Percentiles rank a stretch among this genome's conserved stretches.
These are phyloP conservation scores for Heterobasidion parviporum DNA, from an alignment of 1,284 basidiomycete genomes.

Conservation along the genomic window DNA sequence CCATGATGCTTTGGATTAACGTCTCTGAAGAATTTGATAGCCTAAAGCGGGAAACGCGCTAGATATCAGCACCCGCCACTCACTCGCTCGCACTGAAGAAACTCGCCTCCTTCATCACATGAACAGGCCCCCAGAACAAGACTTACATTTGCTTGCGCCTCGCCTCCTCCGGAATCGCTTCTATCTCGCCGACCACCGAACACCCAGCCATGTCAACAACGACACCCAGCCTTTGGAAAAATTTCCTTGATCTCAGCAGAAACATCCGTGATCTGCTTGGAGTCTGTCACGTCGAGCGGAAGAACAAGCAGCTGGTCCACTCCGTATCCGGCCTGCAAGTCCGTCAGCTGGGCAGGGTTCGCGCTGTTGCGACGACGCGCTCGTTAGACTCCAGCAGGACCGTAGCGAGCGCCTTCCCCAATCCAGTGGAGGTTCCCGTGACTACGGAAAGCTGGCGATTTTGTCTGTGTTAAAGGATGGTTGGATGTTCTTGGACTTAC, in stretches of 20 bases:
- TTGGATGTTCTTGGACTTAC: neutral
- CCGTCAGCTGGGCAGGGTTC: constrained; percentile 11
- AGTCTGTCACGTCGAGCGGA: constrained; percentile 19
- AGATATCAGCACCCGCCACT: neutral
- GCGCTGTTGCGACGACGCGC: constrained; percentile 18
- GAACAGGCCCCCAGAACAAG: constrained; percentile 26
- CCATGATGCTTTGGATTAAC: constrained; percentile 18
- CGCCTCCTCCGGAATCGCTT: constrained; percentile 22
- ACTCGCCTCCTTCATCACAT: constrained; percentile 16
- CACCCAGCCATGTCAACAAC: constrained; percentile 32
- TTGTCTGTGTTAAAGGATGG: neutral
- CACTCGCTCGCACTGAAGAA: neutral
- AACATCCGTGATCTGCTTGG: constrained; percentile 19
- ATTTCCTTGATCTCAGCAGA: constrained; percentile 20
- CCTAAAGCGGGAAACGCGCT: constrained; percentile 8
- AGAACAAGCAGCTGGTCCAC: constrained; percentile 11
- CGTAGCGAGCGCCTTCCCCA: neutral
- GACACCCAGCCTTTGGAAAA: constrained; percentile 27
- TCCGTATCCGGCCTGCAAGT: constrained; percentile 8
- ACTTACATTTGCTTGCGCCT: constrained; percentile 21
- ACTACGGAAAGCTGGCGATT: neutral
- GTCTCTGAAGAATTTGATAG: constrained; percentile 20
- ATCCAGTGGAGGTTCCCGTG: neutral
- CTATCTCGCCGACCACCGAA: constrained; percentile 21
- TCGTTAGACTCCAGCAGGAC: constrained; percentile 12